Conservation (phyloP, 768 basidiomycete genomes). For the Antrodiella citrinella region DNA sequence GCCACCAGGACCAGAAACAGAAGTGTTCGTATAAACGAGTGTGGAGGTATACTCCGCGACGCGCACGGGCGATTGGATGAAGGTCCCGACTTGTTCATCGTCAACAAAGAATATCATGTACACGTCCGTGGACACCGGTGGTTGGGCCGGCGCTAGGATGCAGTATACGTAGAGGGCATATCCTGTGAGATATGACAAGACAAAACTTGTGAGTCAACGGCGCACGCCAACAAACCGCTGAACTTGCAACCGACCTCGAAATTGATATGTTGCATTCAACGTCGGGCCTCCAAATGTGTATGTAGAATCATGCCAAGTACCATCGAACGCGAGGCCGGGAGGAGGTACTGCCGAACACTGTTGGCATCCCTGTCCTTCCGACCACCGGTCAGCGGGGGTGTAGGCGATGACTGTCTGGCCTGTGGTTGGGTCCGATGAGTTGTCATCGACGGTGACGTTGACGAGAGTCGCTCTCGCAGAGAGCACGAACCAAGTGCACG, state of each 20-base stretch:
- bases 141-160: conserved; percentile 22
- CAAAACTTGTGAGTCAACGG: neutral
- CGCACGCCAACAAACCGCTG: neutral
- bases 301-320: conserved; percentile 31
- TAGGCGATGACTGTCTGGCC: conserved; percentile 26
- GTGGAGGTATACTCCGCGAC: conserved; percentile 23
- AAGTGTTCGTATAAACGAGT: conserved; percentile 25
- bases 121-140: conserved; percentile 17
- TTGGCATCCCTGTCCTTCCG: conserved; percentile 18
- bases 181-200: conserved; percentile 18
- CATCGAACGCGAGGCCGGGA: conserved; percentile 8
- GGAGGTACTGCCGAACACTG: conserved; percentile 22
- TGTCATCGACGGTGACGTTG: conserved; percentile 38
- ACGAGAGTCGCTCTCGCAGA: conserved; percentile 19
- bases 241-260: neutral
- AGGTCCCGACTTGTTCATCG: conserved; percentile 23
- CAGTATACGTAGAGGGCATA: conserved; percentile 38
- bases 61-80: conserved; percentile 15
- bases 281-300: neutral
- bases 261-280: conserved; percentile 5
- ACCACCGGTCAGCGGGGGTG: conserved; percentile 27
- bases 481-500: no score
- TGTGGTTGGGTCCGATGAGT: conserved; percentile 23
- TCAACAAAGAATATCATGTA: conserved; percentile 35
- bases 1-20: no score